Evolutionary conservation across 345 rosid genomes (phyloP).

Genomic region (Salix viminalis): DNA sequence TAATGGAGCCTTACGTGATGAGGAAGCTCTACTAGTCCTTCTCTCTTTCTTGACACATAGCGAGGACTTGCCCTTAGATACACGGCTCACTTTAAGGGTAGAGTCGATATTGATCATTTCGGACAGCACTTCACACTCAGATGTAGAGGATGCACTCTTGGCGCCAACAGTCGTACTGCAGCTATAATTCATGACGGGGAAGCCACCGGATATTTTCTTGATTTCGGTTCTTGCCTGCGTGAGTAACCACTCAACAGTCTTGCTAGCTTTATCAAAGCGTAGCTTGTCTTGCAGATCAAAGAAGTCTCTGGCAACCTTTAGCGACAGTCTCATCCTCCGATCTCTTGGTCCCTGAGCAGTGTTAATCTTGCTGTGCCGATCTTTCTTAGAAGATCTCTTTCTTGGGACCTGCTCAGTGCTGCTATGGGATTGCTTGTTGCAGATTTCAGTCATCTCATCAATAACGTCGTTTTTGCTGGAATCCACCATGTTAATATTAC

Average conservation of each 20-base stretch:
- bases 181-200: slow-evolving; percentile 10
- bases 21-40: slow-evolving; percentile 18
- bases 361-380: slow-evolving; percentile 80
- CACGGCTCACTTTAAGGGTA: slow-evolving; percentile 8
- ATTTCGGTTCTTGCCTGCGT: slow-evolving; percentile 55
- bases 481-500: slow-evolving; percentile 17
- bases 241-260: slow-evolving; percentile 81
- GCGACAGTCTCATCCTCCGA: slow-evolving; percentile 79
- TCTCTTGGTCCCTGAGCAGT: slow-evolving; percentile 81
- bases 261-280: slow-evolving; percentile 76
- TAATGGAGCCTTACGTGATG: slow-evolving; percentile 24
- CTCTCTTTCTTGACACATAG: slow-evolving; percentile 8
- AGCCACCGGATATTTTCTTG: slow-evolving; percentile 33
- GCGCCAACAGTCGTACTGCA: not conserved
- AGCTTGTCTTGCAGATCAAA: slow-evolving; percentile 80
- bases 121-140: slow-evolving; percentile 44
- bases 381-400: slow-evolving; percentile 51
- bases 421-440: not conserved
- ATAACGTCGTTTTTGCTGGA: slow-evolving; percentile 11
- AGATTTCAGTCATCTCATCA: not conserved
- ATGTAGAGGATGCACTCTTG: slow-evolving; percentile 38
- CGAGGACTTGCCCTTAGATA: slow-evolving; percentile 22
- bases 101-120: slow-evolving; percentile 20
- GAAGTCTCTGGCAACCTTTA: slow-evolving; percentile 63
- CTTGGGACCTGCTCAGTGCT: slow-evolving; percentile 4